Evolutionary conservation across 352 stramenopile genomes (phyloP), one percentile per base, ranked within the genome.

Genomic region (Globisporangium yorkense): DNA sequence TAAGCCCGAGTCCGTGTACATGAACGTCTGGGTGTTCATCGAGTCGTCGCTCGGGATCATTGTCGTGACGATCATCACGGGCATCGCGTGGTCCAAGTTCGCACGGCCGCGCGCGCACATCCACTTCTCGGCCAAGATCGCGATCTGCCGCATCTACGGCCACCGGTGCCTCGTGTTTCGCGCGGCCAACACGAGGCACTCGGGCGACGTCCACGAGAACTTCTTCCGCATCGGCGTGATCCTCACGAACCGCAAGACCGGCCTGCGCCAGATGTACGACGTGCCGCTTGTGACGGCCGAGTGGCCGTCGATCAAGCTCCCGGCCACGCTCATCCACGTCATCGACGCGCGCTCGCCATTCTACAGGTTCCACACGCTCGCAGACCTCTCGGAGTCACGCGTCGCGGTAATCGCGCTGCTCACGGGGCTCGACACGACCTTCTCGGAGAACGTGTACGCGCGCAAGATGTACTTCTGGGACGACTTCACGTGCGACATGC

Each of bases 381-480:
- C 88, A 7, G 80, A 88, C n/a, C 68, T 93, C 37, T 86, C 74
- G 0, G 67, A 80, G 46, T 88, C 80, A 31, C 80, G 84, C 15
- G 80, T 93, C 1, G 77, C 84, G 15, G 77, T 93, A 31, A 89
- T 93, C 41, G 79, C 75, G 29, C 66, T 93, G 52, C 68, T 93
- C 33, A 91, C 84, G 31, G 84, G 79, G 3, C 75, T 93, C n/a
- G 84, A 93, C 61, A 93, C 79, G 27, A 93, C 84, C 7, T 93
- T 93, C 61, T 82, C 74, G 4, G 84, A 93, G 56, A 93, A 90
- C 59, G 84, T 93, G 41, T 93, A 93, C 53, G 84, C 84, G 15
- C 84, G 84, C 20, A 89, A 91, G 52, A 91, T 89, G 80, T 93
- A 93, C 70, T 93, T 93, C 51, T 93, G 79, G 79, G 77, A 93